phyloP scores from a whole-genome alignment of 2,329 filamentous ascomycete genomes.

The Paraphoma sp. region DNA sequence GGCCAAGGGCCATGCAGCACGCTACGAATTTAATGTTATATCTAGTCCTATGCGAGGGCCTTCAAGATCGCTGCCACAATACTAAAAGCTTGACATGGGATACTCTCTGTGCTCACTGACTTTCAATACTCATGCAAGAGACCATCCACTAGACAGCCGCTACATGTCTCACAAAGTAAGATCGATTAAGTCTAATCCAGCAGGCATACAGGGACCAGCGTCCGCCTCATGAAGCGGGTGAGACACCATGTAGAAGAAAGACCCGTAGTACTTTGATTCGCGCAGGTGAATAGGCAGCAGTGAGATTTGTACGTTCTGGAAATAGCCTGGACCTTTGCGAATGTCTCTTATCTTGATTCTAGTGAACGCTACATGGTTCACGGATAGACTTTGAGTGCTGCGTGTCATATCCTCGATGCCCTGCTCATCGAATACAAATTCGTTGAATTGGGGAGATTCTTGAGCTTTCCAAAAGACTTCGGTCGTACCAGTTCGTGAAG shows the following conservation, averaged over 20 bases:
- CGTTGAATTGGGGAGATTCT: neutral
- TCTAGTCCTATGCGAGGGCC: too few relatives aligned
- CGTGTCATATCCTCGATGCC: neutral
- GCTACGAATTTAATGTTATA: too few relatives aligned
- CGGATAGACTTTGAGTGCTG: neutral
- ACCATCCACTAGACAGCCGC: too few relatives aligned
- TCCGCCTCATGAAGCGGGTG: neutral
- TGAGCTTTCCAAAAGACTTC: constrained; percentile 4
- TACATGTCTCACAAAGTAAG: neutral
- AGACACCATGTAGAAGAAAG: constrained; percentile 9
- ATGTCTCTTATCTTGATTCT: neutral
- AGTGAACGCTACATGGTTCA: constrained; percentile 2
- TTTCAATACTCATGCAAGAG: too few relatives aligned
- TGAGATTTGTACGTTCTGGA: neutral
- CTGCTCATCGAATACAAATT: neutral
- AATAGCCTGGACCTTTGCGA: neutral
- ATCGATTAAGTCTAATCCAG: neutral
- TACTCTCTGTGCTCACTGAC: too few relatives aligned
- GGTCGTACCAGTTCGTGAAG: constrained; percentile 1
- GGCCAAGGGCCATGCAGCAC: too few relatives aligned
- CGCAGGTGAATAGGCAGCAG: constrained; percentile 6
- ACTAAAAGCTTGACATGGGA: too few relatives aligned
- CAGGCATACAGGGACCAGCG: neutral
- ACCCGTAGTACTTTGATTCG: constrained; percentile 3
- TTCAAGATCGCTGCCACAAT: too few relatives aligned